phyloP scores from a whole-genome alignment of 345 rosid genomes.

The Theobroma cacao region DNA sequence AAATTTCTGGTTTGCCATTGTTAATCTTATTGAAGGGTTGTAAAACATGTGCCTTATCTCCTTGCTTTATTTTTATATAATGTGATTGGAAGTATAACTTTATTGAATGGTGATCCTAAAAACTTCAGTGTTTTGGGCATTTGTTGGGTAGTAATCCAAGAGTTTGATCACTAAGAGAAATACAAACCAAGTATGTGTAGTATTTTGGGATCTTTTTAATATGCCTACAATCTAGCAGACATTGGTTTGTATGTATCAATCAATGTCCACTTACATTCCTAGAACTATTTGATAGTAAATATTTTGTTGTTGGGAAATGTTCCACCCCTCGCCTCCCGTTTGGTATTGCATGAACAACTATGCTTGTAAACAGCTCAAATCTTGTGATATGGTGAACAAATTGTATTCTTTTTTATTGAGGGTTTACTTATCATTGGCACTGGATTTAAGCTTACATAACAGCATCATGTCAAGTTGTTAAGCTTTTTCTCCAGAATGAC shows the following conservation, averaged over 20 bases:
- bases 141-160: background rate
- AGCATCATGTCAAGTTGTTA: background rate
- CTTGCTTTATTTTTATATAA: background rate
- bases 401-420: background rate
- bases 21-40: background rate
- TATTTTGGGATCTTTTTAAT: background rate
- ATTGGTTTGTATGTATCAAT: background rate
- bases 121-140: background rate
- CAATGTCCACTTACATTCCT: background rate
- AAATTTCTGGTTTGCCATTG: background rate
- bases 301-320: background rate
- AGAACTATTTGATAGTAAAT: background rate
- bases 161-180: background rate
- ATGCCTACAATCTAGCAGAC: background rate
- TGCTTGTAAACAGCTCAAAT: background rate
- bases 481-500: background rate
- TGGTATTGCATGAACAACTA: background rate
- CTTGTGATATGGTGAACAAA: background rate
- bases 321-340: background rate
- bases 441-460: background rate
- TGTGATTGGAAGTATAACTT: background rate
- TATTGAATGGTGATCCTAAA: background rate
- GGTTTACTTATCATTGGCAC: background rate
- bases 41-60: conserved; percentile 1
- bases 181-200: background rate